Conservation (phyloP, 2,329 filamentous ascomycete species). For the Penicillium brevicompactum region DNA sequence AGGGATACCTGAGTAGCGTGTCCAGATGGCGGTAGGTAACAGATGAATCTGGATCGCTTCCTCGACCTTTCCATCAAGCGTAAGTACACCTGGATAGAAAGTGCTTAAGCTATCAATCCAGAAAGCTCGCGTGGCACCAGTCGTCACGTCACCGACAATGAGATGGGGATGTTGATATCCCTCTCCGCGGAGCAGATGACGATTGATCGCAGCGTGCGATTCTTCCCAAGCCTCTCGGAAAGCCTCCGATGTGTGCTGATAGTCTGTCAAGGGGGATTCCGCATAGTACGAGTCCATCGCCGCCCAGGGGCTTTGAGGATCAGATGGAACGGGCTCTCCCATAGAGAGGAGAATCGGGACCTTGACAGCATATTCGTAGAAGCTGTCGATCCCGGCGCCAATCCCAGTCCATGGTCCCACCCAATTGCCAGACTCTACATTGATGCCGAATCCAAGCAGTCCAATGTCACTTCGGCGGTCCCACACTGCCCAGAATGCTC, state of each 20-base stretch:
- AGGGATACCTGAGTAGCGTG: conserved; percentile 86
- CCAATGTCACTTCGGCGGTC: conserved; percentile 79
- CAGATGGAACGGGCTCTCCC: conserved; percentile 48
- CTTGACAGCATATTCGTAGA: conserved; percentile 97
- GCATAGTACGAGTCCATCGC: conserved; percentile 66
- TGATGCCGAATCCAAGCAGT: conserved; percentile 86
- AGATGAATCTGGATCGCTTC: conserved; percentile 89
- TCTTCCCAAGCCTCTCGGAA: conserved; percentile 84
- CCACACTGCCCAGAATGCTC: conserved; percentile 98
- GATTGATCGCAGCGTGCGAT: conserved; percentile 82
- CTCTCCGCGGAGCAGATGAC: conserved; percentile 79
- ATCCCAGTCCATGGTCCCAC: conserved; percentile 88
- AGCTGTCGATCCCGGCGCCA: conserved; percentile 94
- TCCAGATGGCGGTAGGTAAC: conserved; percentile 91
- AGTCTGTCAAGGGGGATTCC: conserved; percentile 56
- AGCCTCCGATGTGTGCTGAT: conserved; percentile 71
- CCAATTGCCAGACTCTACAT: conserved; percentile 89
- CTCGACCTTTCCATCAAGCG: conserved; percentile 83
- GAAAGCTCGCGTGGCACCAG: conserved; percentile 82
- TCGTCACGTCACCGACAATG: conserved; percentile 83
- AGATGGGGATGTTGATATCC: conserved; percentile 87
- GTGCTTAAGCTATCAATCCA: conserved; percentile 97
- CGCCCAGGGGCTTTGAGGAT: conserved; percentile 45
- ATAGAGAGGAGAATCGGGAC: conserved; percentile 88
- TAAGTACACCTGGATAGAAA: conserved; percentile 88